Conservation (phyloP, 768 basidiomycete species). For the Boletus coccyginus region DNA sequence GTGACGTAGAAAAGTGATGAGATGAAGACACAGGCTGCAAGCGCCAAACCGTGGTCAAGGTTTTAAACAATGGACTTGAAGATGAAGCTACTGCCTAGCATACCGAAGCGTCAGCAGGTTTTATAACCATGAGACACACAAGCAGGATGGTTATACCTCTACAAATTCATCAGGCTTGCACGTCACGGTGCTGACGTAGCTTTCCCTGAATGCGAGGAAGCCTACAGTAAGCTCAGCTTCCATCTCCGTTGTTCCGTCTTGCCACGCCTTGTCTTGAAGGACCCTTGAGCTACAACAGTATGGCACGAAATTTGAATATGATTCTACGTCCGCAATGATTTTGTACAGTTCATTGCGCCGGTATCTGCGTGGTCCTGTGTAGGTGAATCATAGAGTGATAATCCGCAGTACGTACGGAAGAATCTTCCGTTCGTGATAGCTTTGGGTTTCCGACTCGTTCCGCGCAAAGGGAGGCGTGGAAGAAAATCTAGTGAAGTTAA, state of each 20-base stretch:
- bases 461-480: constrained; percentile 39
- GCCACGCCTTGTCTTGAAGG: constrained; percentile 34
- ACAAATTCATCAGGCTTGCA: constrained; percentile 79
- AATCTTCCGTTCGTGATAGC: constrained; percentile 80
- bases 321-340: constrained; percentile 82
- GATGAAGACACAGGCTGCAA: constrained; percentile 60
- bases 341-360: constrained; percentile 74
- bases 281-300: constrained; percentile 79
- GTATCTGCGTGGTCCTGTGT: constrained; percentile 52
- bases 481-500: constrained; percentile 52
- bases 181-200: constrained; percentile 82
- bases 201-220: constrained; percentile 84
- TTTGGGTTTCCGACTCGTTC: constrained; percentile 44
- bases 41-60: constrained; percentile 68
- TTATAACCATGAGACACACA: not conserved
- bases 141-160: constrained; percentile 40
- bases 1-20: constrained; percentile 34
- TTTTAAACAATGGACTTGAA: constrained; percentile 70
- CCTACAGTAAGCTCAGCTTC: constrained; percentile 87
- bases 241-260: constrained; percentile 46
- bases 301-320: constrained; percentile 85
- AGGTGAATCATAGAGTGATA: constrained; percentile 5
- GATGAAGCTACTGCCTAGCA: constrained; percentile 68
- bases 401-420: constrained; percentile 67
- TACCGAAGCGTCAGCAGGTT: constrained; percentile 10